Evolutionary conservation across 2,329 filamentous ascomycete species (phyloP).

Genomic region (Trichoderma sp.): DNA sequence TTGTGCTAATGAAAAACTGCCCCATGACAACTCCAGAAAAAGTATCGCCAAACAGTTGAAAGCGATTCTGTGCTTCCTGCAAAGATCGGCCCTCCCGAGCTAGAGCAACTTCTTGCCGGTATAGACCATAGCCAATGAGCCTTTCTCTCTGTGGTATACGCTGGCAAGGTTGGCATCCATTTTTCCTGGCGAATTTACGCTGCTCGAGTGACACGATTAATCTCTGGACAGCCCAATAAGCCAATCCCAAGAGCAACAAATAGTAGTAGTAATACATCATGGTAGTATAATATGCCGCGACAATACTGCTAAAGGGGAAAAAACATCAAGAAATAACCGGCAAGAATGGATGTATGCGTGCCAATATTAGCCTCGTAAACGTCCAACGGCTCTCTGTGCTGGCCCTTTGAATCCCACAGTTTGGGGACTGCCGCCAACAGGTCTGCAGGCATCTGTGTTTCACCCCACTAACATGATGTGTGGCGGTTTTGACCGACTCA

Average conservation of each 20-base stretch:
- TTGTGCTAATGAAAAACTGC: neutral
- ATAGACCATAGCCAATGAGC: neutral
- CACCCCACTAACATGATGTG: neutral
- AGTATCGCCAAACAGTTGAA: neutral
- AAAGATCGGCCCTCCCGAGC: neutral
- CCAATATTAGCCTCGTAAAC: neutral
- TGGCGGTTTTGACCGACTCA: neutral
- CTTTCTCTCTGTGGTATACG: neutral
- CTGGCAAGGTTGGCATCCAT: neutral
- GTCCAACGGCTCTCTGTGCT: neutral
- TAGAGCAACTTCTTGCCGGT: neutral
- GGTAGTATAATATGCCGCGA: neutral
- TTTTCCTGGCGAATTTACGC: neutral
- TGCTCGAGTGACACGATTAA: neutral
- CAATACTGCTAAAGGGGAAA: neutral
- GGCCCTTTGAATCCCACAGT: neutral
- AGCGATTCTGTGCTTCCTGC: neutral
- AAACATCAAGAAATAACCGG: neutral
- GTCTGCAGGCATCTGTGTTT: neutral
- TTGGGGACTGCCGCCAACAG: neutral
- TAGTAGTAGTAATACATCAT: neutral
- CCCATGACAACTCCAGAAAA: neutral
- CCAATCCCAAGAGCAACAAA: neutral
- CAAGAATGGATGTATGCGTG: neutral
- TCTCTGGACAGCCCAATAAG: neutral